phyloP scores from a whole-genome alignment of 1,284 basidiomycete species.

The Phenoliferia sp. region DNA sequence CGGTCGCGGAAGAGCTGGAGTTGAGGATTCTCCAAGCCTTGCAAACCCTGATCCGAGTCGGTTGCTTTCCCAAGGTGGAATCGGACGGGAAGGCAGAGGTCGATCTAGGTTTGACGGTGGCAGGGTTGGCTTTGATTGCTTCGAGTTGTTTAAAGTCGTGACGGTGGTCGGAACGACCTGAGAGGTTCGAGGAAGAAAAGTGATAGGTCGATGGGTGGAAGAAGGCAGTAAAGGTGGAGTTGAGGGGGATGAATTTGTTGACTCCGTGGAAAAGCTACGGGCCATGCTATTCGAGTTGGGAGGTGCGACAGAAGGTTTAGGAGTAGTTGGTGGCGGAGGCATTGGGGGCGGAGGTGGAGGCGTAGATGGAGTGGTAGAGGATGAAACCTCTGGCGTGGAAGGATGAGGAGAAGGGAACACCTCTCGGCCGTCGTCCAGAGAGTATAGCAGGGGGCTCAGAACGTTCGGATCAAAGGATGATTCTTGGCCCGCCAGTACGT shows the following conservation, averaged over 20 bases:
- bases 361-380: not conserved
- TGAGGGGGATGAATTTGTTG: too few species aligned
- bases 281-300: too few species aligned
- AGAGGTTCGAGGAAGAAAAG: not conserved
- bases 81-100: not conserved
- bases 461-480: conserved; percentile 20
- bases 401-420: not conserved
- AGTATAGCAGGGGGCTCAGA: conserved; percentile 7
- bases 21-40: not conserved
- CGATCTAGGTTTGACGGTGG: not conserved
- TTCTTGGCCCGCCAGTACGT: conserved; percentile 25
- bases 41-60: not conserved
- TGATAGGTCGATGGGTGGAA: too few species aligned
- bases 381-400: not conserved
- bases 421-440: not conserved
- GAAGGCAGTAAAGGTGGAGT: too few species aligned
- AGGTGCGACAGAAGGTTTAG: not conserved
- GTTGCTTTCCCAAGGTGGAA: not conserved
- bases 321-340: not conserved
- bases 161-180: not conserved
- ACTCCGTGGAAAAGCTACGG: too few species aligned
- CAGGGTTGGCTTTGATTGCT: conserved; percentile 10
- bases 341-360: not conserved
- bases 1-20: not conserved
- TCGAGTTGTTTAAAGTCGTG: too few species aligned